A percentile compares a stretch with the other conserved stretches of the same genome.
These are phyloP conservation scores for Botrytis pseudocinerea DNA, from an alignment of 2,329 filamentous ascomycete genomes.

Conservation along the genomic window DNA sequence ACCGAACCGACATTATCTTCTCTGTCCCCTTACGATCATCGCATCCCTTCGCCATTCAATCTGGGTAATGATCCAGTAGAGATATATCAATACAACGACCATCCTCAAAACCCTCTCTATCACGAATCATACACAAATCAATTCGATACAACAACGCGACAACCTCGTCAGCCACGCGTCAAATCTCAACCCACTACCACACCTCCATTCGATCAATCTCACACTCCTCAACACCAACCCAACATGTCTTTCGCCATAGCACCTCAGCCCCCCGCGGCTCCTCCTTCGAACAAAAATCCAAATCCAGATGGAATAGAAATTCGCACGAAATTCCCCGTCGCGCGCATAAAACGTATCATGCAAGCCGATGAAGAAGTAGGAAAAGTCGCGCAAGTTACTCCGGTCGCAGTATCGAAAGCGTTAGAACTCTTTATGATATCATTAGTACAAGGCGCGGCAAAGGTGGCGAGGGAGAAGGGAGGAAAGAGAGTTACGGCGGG, in stretches of 20 bases:
- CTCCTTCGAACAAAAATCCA: slow-evolving; percentile 49
- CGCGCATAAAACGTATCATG: slow-evolving; percentile 98
- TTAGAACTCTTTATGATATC: slow-evolving; percentile 98
- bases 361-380: slow-evolving; percentile 98
- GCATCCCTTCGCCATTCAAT: background rate
- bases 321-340: slow-evolving; percentile 94
- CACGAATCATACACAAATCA: background rate
- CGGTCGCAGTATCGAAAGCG: slow-evolving; percentile 91
- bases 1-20: background rate
- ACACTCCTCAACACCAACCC: background rate
- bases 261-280: background rate
- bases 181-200: background rate
- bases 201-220: background rate
- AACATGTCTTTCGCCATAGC: slow-evolving; percentile 6
- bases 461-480: slow-evolving; percentile 76
- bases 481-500: slow-evolving; percentile 87
- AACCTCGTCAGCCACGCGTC: slow-evolving; percentile 9
- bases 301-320: slow-evolving; percentile 61
- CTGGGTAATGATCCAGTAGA: slow-evolving; percentile 3
- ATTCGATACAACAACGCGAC: slow-evolving; percentile 9
- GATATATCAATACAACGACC: background rate
- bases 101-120: slow-evolving; percentile 25
- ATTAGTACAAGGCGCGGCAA: slow-evolving; percentile 83
- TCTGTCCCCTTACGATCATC: background rate
- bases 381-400: slow-evolving; percentile 96